These are phyloP conservation scores for Ophiostoma quercus DNA, from an alignment of 2,329 filamentous ascomycete genomes.

Conservation along the genomic window DNA sequence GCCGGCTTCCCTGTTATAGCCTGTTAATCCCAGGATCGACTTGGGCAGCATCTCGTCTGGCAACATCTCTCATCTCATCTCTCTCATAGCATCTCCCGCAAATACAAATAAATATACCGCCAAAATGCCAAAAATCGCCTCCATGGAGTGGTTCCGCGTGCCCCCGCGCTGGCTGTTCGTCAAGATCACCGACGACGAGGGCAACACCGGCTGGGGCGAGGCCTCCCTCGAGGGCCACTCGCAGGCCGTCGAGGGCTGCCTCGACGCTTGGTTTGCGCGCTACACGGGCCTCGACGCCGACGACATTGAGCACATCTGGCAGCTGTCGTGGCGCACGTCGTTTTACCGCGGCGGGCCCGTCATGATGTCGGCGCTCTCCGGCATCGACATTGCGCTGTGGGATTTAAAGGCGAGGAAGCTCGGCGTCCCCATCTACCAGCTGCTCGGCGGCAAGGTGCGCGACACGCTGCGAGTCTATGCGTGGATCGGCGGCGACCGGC, in stretches of 20 bases:
- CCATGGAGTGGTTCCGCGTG: conserved; percentile 61
- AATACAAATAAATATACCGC: background rate
- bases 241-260: conserved; percentile 59
- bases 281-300: conserved; percentile 59
- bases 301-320: conserved; percentile 68
- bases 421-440: conserved; percentile 56
- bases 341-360: conserved; percentile 68
- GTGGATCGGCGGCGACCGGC: conserved; percentile 65
- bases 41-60: too few relatives aligned
- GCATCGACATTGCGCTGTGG: conserved; percentile 67
- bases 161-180: conserved; percentile 65
- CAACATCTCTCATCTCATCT: too few relatives aligned
- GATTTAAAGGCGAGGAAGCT: conserved; percentile 50
- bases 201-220: conserved; percentile 60
- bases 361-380: conserved; percentile 66
- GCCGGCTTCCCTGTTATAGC: background rate
- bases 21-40: background rate
- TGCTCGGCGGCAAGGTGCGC: conserved; percentile 62
- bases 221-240: conserved; percentile 62
- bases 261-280: conserved; percentile 55
- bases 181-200: conserved; percentile 58
- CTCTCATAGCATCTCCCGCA: too few relatives aligned
- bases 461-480: conserved; percentile 61
- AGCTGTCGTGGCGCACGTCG: conserved; percentile 56
- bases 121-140: conserved; percentile 44